Conservation (phyloP, 2,329 filamentous ascomycete species). For the Furcasterigmium furcatum region DNA sequence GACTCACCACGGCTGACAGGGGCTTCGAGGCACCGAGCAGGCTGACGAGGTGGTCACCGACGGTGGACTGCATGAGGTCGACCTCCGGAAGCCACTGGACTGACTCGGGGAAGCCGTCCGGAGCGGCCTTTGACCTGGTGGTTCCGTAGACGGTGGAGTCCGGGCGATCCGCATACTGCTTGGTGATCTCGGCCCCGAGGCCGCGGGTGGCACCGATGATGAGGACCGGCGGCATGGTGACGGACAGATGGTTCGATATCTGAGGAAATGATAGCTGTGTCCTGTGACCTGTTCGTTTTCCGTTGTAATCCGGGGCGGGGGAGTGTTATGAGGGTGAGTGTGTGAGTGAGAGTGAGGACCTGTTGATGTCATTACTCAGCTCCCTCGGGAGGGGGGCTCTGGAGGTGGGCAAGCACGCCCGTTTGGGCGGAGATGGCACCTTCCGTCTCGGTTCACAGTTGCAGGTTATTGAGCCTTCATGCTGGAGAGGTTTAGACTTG, state of each 20-base stretch:
- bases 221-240: constrained; percentile 53
- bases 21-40: constrained; percentile 35
- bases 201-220: constrained; percentile 68
- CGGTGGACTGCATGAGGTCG: constrained; percentile 48
- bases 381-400: too few relatives aligned
- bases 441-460: too few relatives aligned
- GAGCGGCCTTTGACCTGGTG: constrained; percentile 42
- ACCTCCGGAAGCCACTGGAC: constrained; percentile 57
- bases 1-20: constrained; percentile 39
- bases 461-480: too few relatives aligned
- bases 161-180: constrained; percentile 48
- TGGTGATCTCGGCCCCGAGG: constrained; percentile 59
- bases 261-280: too few relatives aligned
- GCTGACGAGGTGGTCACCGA: constrained; percentile 42
- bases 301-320: too few relatives aligned
- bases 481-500: too few relatives aligned
- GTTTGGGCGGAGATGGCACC: too few relatives aligned
- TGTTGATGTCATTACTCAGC: too few relatives aligned
- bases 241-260: too few relatives aligned
- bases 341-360: too few relatives aligned
- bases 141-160: constrained; percentile 57
- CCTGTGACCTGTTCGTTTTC: too few relatives aligned
- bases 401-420: too few relatives aligned
- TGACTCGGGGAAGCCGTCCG: constrained; percentile 35
- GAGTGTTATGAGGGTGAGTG: background rate